A percentile compares a stretch with the other conserved stretches of the same genome.
Evolutionary conservation across 2,329 filamentous ascomycete species (phyloP).

Genomic region (Aspergillus tubingensis): DNA sequence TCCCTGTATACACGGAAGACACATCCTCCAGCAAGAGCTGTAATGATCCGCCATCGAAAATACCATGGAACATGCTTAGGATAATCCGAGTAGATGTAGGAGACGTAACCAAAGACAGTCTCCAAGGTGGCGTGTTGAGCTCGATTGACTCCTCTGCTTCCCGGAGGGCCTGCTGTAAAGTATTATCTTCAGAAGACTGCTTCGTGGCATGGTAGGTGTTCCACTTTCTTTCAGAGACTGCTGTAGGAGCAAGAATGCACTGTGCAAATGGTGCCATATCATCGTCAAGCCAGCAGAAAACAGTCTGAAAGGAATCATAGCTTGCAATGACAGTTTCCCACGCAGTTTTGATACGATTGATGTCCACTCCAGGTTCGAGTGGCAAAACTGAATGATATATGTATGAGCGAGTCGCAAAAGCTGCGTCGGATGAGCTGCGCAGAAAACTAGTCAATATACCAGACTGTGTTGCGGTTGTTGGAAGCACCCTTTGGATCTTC

Average conservation of each 20-base stretch:
- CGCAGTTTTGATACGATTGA: constrained; percentile 26
- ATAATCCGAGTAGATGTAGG: constrained; percentile 19
- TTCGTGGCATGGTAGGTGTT: constrained; percentile 16
- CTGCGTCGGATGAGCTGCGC: constrained; percentile 20
- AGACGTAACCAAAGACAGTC: constrained; percentile 24
- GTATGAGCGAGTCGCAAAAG: constrained; percentile 27
- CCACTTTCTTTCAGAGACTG: constrained; percentile 18
- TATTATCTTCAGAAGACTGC: constrained; percentile 19
- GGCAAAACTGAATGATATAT: constrained; percentile 35
- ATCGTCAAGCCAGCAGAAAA: constrained; percentile 37
- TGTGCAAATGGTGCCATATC: constrained; percentile 39
- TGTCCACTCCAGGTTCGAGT: constrained; percentile 26
- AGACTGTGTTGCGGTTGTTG: constrained; percentile 38
- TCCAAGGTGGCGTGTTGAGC: constrained; percentile 24
- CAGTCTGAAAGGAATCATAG: constrained; percentile 37
- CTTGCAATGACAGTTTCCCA: constrained; percentile 26
- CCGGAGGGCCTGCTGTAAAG: constrained; percentile 21
- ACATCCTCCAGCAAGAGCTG: constrained; percentile 39
- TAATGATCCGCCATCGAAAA: constrained; percentile 41
- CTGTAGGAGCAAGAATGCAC: constrained; percentile 27
- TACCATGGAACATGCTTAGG: constrained; percentile 41
- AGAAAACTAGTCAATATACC: constrained; percentile 39
- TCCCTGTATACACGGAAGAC: constrained; percentile 20
- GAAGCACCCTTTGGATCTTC: constrained; percentile 33
- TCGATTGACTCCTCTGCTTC: constrained; percentile 24